phyloP scores from a whole-genome alignment of 768 basidiomycete genomes.

The Cystoderma amianthinum region DNA sequence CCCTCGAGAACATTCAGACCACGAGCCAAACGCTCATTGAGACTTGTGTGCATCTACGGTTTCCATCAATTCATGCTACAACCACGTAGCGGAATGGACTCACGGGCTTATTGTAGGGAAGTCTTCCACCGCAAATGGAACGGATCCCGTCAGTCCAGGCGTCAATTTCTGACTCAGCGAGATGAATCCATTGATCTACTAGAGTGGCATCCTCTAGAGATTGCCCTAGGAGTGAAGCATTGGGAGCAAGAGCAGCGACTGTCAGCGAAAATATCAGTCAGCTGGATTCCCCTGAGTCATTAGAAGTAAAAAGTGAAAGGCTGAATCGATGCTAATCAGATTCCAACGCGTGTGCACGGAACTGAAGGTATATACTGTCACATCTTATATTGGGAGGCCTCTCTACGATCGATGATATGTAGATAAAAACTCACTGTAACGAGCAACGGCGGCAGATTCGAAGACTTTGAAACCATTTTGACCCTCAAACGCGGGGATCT shows the following conservation, averaged over 20 bases:
- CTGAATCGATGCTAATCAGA: no score
- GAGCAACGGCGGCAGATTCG: constrained; percentile 77
- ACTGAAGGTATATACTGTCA: no score
- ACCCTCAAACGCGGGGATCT: constrained; percentile 80
- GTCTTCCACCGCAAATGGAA: constrained; percentile 33
- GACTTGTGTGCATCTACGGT: constrained; percentile 47
- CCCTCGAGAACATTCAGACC: constrained; percentile 64
- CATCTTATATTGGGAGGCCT: no score
- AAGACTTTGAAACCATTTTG: constrained; percentile 72
- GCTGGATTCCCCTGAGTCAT: no score
- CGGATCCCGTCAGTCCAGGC: constrained; percentile 25
- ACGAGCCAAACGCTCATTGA: constrained; percentile 47
- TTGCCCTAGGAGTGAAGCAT: constrained; percentile 70
- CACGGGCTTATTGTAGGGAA: constrained; percentile 84
- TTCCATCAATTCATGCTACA: background rate
- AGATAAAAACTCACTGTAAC: constrained; percentile 66
- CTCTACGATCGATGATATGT: constrained; percentile 22
- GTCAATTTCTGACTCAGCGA: constrained; percentile 62
- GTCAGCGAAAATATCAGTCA: constrained; percentile 11
- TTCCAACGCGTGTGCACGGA: no score
- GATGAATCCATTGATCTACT: constrained; percentile 82
- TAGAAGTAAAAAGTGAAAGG: no score
- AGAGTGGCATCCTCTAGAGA: constrained; percentile 61
- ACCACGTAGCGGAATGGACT: constrained; percentile 12
- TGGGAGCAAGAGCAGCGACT: constrained; percentile 78